Evolutionary conservation across 805 yeast species (phyloP).

Genomic region (Isabelozyma rhagii): DNA sequence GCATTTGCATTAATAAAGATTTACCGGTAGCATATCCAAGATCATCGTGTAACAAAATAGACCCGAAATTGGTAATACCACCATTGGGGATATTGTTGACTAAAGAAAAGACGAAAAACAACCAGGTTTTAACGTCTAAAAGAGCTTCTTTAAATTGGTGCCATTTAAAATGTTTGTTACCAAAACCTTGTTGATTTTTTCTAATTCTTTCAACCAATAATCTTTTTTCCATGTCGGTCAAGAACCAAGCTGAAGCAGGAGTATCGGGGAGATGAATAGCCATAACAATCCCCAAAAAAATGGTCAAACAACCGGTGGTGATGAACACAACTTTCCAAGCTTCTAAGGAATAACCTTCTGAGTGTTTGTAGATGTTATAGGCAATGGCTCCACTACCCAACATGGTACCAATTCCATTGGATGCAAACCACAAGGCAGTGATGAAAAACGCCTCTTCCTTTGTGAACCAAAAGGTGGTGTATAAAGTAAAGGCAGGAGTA

Average conservation of each 20-base stretch:
- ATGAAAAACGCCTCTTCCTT: slow-evolving; percentile 33
- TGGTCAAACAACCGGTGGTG: slow-evolving; percentile 39
- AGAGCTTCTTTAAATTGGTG: slow-evolving; percentile 52
- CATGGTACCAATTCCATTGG: slow-evolving; percentile 33
- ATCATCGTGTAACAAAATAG: slow-evolving; percentile 15
- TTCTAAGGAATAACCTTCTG: slow-evolving; percentile 8
- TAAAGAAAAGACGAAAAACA: slow-evolving; percentile 38
- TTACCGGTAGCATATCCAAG: slow-evolving; percentile 15
- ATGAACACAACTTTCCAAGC: slow-evolving; percentile 45
- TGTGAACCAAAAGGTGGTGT: slow-evolving; percentile 31
- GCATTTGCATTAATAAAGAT: slow-evolving; percentile 32
- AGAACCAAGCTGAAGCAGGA: slow-evolving; percentile 37
- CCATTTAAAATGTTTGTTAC: slow-evolving; percentile 52
- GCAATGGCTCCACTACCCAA: slow-evolving; percentile 18
- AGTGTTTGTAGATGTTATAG: slow-evolving; percentile 10
- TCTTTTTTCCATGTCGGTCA: slow-evolving; percentile 34
- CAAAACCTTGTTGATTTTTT: slow-evolving; percentile 55
- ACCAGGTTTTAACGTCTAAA: slow-evolving; percentile 48
- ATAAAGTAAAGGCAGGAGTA: slow-evolving; percentile 38
- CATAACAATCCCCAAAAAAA: slow-evolving; percentile 26
- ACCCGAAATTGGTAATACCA: slow-evolving; percentile 33
- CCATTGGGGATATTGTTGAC: slow-evolving; percentile 34
- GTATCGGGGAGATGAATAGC: slow-evolving; percentile 28
- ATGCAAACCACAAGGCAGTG: slow-evolving; percentile 33
- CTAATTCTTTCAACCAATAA: slow-evolving; percentile 50